Evolutionary conservation across 345 rosid species (phyloP).

Genomic region (Gossypium anomalum): DNA sequence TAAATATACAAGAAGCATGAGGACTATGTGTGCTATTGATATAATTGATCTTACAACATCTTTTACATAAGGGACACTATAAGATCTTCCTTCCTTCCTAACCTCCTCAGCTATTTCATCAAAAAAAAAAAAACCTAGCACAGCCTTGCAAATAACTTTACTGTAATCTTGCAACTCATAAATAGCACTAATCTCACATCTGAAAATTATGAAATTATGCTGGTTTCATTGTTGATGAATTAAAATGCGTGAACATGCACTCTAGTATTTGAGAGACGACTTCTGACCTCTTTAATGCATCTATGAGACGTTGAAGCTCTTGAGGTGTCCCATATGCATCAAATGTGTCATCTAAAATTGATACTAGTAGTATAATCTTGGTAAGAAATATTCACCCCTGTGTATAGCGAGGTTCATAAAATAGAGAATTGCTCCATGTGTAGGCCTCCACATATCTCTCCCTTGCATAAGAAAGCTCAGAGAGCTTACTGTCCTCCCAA

Average conservation of each 20-base stretch:
- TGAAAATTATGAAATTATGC: not conserved
- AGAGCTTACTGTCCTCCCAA: not conserved
- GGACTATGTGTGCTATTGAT: not conserved
- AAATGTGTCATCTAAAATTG: constrained; percentile 3
- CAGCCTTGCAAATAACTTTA: constrained; percentile 8
- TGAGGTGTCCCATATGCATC: not conserved
- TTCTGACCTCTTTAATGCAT: not conserved
- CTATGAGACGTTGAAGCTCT: not conserved
- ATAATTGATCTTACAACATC: not conserved
- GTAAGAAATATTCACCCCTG: not conserved
- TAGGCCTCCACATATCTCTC: constrained; percentile 6
- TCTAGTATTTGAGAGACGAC: not conserved
- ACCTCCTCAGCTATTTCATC: not conserved
- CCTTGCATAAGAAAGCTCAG: not conserved
- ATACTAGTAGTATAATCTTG: not conserved
- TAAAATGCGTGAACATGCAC: not conserved
- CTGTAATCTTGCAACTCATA: not conserved
- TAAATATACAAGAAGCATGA: not conserved
- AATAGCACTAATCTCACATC: not conserved
- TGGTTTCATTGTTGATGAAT: no score
- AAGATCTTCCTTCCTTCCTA: not conserved
- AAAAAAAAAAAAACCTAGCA: not conserved
- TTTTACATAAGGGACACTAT: not conserved
- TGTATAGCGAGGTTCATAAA: not conserved
- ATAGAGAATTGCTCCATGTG: not conserved